A percentile compares a stretch with the other conserved stretches of the same genome.
These are phyloP conservation scores for Exophiala alcalophila DNA, from an alignment of 2,329 filamentous ascomycete species.

Conservation along the genomic window DNA sequence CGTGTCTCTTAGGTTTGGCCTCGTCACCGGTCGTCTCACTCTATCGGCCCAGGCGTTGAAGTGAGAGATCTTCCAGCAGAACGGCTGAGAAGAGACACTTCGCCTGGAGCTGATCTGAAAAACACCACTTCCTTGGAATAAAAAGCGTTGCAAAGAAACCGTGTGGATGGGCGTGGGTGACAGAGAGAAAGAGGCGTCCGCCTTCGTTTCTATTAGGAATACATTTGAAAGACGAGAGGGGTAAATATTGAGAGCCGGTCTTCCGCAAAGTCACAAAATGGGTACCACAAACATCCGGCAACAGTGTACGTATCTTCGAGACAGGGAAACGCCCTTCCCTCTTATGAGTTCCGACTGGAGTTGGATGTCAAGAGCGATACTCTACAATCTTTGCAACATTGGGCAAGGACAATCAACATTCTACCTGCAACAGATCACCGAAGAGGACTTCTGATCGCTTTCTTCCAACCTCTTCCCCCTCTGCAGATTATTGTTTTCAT, in stretches of 20 bases:
- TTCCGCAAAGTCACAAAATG: background rate
- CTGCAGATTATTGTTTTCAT: constrained; percentile 5
- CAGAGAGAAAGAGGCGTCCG: background rate
- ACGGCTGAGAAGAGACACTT: constrained; percentile 49
- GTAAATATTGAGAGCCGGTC: constrained; percentile 5
- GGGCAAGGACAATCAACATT: constrained; percentile 3
- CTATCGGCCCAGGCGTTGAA: constrained; percentile 80
- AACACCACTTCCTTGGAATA: constrained; percentile 69
- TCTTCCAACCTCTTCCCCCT: background rate
- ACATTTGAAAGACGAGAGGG: constrained; percentile 15
- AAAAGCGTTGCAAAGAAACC: too few species aligned
- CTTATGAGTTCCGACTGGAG: background rate
- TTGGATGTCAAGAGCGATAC: background rate
- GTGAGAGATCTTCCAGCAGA: constrained; percentile 64
- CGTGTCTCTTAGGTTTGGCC: constrained; percentile 26
- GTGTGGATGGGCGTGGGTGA: too few species aligned
- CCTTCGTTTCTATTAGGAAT: constrained; percentile 15
- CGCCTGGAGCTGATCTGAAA: constrained; percentile 52
- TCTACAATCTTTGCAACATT: background rate
- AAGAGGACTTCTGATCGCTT: background rate
- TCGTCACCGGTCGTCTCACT: constrained; percentile 40
- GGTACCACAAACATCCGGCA: background rate
- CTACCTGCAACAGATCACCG: background rate
- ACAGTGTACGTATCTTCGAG: constrained; percentile 14
- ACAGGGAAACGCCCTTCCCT: background rate